Conservation (phyloP, 352 stramenopile species). For the Elongisporangium senticosum region DNA sequence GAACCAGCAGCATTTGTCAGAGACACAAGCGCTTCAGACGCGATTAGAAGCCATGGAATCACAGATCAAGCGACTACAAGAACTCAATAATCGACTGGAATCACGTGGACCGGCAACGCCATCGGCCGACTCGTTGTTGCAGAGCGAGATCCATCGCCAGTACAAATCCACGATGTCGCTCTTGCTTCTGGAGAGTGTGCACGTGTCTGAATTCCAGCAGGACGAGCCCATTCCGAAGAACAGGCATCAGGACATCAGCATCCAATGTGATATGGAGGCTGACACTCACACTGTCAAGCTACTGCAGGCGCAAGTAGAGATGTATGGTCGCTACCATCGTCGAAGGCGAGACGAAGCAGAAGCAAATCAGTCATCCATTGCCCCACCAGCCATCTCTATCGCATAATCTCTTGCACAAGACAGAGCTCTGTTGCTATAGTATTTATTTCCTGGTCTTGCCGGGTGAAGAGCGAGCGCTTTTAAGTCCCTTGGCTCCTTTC, state of each 20-base stretch:
- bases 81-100: neutral
- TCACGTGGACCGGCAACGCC: neutral
- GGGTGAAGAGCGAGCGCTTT: constrained; percentile 6
- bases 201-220: neutral
- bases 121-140: neutral
- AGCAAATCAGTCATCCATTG: neutral
- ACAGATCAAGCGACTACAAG: neutral
- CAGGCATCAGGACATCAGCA: neutral
- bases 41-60: neutral
- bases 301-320: constrained; percentile 11
- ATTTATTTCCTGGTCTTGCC: neutral
- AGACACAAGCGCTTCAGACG: neutral
- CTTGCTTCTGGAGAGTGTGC: neutral
- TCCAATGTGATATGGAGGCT: neutral
- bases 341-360: constrained; percentile 2
- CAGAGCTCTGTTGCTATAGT: neutral
- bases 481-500: constrained; percentile 20
- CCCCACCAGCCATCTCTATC: neutral
- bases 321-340: constrained; percentile 19
- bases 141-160: neutral
- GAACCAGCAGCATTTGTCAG: neutral
- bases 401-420: neutral
- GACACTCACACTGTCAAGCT: no score
- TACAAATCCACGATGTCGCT: neutral
- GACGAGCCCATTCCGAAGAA: neutral